Evolutionary conservation across 345 rosid genomes (phyloP).

Genomic region (Salix suchowensis): DNA sequence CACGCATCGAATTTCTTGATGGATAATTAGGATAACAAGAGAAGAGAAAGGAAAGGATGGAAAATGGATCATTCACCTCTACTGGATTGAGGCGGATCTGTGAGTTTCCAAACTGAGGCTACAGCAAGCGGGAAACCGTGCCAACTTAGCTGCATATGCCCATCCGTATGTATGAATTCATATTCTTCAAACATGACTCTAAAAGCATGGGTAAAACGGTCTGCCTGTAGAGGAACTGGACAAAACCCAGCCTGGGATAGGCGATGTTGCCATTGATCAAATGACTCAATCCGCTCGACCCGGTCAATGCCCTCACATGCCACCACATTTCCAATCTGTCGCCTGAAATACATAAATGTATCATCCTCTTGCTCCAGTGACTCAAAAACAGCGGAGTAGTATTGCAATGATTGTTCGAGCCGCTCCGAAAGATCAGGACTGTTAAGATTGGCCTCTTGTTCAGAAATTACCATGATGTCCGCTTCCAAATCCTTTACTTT

Average conservation of each 20-base stretch:
- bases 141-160: not conserved
- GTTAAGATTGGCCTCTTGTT: not conserved
- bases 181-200: no score
- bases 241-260: slow-evolving; percentile 50
- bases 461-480: not conserved
- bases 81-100: no score
- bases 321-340: not conserved
- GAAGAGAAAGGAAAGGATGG: not conserved
- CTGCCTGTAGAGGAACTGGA: slow-evolving; percentile 10
- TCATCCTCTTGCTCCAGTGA: slow-evolving; percentile 34
- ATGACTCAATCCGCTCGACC: slow-evolving; percentile 54
- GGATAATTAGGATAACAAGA: not conserved
- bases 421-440: not conserved
- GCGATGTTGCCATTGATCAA: slow-evolving; percentile 56
- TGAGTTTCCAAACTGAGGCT: no score
- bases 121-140: no score
- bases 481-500: not conserved
- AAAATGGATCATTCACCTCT: no score
- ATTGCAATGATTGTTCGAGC: not conserved
- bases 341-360: slow-evolving; percentile 31
- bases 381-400: not conserved
- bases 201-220: no score
- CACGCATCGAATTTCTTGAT: no score
- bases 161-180: no score
- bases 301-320: slow-evolving; percentile 25